Percentiles rank a stretch among this genome's conserved stretches.
Evolutionary conservation across 2,329 filamentous ascomycete species (phyloP).

Genomic region (Parastagonospora nodorum): DNA sequence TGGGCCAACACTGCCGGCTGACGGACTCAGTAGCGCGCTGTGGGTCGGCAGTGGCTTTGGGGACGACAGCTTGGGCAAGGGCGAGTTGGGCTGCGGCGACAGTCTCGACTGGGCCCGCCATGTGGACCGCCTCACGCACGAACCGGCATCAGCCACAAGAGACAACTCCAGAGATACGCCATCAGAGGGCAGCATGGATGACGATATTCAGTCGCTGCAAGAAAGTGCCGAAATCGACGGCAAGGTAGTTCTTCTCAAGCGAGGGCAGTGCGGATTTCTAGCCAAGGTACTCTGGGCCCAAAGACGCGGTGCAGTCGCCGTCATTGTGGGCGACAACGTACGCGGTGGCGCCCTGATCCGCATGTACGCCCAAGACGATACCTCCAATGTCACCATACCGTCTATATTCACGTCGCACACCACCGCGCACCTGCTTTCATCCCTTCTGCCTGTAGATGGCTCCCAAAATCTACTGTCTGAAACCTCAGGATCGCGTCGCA

Average conservation of each 20-base stretch:
- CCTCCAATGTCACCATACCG: conserved; percentile 91
- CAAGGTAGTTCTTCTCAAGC: conserved; percentile 88
- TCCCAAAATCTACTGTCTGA: conserved; percentile 64
- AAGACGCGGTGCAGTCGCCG: conserved; percentile 80
- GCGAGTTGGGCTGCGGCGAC: conserved; percentile 94
- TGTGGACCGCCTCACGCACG: not conserved
- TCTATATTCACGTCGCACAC: conserved; percentile 94
- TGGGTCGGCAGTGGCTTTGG: conserved; percentile 94
- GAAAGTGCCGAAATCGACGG: conserved; percentile 91
- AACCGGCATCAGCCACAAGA: too few relatives aligned
- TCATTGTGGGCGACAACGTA: conserved; percentile 93
- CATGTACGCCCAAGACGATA: conserved; percentile 98
- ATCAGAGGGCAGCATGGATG: too few relatives aligned
- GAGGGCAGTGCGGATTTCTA: conserved; percentile 92
- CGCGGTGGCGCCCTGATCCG: conserved; percentile 88
- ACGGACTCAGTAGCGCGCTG: conserved; percentile 83
- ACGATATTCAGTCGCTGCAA: conserved; percentile 86
- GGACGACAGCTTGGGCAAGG: conserved; percentile 70
- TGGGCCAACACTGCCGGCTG: conserved; percentile 75
- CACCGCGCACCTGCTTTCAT: conserved; percentile 89
- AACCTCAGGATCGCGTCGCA: conserved; percentile 43
- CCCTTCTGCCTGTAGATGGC: conserved; percentile 67
- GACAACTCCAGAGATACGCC: conserved; percentile 61
- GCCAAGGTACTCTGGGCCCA: conserved; percentile 99
- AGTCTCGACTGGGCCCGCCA: conserved; percentile 82